Evolutionary conservation across 768 basidiomycete species (phyloP), one percentile per base, ranked within the genome.

Genomic region (Rhizopogon rudus): DNA sequence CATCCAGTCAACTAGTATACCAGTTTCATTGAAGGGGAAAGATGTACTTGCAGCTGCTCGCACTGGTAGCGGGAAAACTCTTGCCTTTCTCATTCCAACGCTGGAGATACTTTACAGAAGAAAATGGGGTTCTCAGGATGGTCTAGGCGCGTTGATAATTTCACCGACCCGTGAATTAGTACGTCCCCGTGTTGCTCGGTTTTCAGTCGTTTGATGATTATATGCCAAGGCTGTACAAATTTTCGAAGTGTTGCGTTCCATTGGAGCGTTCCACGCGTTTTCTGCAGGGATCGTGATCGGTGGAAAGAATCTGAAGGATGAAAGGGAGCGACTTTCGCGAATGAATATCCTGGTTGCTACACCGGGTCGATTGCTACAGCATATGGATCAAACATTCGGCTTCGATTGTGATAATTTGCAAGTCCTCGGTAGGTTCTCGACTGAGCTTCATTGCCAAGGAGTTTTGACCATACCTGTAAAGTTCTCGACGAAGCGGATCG

Each of bases 301-400:
- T 6, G 96, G 96, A 44, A 99, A 98, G 77, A 93, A 86, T 62
- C 69, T 98, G 48, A 94, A 93, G 66, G 94, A 96, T 58, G 96
- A 99, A 68, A 77, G 83, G 39, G 94, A 95, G 20, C 79, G 96
- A 6, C 71, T 99, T 42, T 79, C 87, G 9, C 80, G 91, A 41
- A 98, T 98, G 94, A 99, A 99, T 63, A 97, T 99, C 55, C 81
- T 99, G n/a, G 91, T 99, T 14, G 96, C 96, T 2, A 98, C 96
- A 4, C 96, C 96, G 5, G 96, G 96, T 25, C 81, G 96, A 44
- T 75, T 99, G 42, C 75, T 99, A 44, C 97, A 99, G 63, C 97
- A 99, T 69, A 90, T 99, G 88, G 97, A 98, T 67, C 94, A 98
- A 70, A 98, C 97, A 3, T 81, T 94, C 52, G 95, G 95, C 1